A percentile compares a stretch with the other conserved stretches of the same genome.
Evolutionary conservation across 148 eudicot species (phyloP).

Genomic region (Chenopodium berlandieri): DNA sequence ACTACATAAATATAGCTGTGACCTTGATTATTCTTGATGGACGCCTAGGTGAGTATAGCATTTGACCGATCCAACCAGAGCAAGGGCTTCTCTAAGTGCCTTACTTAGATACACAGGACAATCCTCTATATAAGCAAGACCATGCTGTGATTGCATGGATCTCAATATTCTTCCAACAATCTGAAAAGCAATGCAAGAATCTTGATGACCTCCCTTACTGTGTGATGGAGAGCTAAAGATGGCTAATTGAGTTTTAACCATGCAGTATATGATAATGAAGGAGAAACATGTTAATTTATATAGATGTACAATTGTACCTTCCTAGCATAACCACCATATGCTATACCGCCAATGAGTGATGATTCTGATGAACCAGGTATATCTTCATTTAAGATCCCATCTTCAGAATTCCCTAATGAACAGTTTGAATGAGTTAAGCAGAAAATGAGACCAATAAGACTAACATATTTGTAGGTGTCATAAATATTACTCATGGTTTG

Average conservation of each 20-base stretch:
- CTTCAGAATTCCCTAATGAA: slow-evolving; percentile 29
- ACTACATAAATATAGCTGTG: not conserved
- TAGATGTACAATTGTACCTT: slow-evolving; percentile 39
- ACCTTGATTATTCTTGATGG: not conserved
- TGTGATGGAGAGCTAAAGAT: not conserved
- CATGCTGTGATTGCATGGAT: slow-evolving; percentile 52
- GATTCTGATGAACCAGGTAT: slow-evolving; percentile 32
- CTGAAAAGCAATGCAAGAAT: slow-evolving; percentile 31
- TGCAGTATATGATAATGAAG: not conserved
- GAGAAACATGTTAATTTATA: not conserved
- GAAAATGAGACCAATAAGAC: not conserved
- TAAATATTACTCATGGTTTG: slow-evolving; percentile 42
- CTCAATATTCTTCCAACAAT: slow-evolving; percentile 74
- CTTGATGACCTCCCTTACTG: not conserved
- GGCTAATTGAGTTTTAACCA: not conserved
- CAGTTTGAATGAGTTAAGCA: not conserved
- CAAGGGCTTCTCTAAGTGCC: slow-evolving; percentile 65
- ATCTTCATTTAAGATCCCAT: slow-evolving; percentile 5
- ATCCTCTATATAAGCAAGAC: slow-evolving; percentile 53
- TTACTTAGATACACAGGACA: slow-evolving; percentile 57
- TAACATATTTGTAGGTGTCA: not conserved
- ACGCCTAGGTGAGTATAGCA: slow-evolving; percentile 29
- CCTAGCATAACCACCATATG: slow-evolving; percentile 92
- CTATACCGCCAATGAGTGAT: slow-evolving; percentile 68
- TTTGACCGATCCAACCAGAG: slow-evolving; percentile 69